Evolutionary conservation across 129 eudicot species (phyloP).

Genomic region (Tagetes erecta): DNA sequence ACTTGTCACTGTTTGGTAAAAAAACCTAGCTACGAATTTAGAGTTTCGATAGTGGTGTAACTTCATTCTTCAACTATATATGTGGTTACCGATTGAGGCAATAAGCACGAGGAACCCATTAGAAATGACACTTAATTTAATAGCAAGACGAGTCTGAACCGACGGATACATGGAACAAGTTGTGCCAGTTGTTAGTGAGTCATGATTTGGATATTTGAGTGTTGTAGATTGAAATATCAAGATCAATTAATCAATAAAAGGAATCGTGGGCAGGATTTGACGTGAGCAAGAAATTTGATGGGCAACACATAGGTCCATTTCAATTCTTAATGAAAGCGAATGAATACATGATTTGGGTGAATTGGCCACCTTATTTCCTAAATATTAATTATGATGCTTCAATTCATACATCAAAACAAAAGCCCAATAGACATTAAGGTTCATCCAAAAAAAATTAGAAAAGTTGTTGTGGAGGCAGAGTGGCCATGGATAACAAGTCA

Average conservation of each 20-base stretch:
- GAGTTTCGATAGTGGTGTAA: no score
- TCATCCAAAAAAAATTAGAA: background rate
- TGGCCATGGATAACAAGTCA: no score
- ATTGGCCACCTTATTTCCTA: constrained; percentile 3
- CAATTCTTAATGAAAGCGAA: constrained; percentile 17
- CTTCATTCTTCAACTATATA: no score
- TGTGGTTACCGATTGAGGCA: no score
- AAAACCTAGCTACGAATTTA: no score
- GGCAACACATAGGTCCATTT: background rate
- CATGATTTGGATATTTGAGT: constrained; percentile 23
- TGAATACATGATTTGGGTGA: constrained; percentile 16
- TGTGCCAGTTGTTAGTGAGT: constrained; percentile 37
- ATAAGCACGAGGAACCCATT: no score
- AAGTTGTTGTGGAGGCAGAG: no score
- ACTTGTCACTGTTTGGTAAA: no score
- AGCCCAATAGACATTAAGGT: background rate
- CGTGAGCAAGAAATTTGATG: background rate
- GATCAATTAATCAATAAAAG: constrained; percentile 29
- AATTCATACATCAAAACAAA: background rate
- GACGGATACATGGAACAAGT: constrained; percentile 15
- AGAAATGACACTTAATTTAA: no score
- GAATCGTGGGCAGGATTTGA: constrained; percentile 22
- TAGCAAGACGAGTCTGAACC: no score
- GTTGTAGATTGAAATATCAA: constrained; percentile 29
- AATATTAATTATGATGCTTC: background rate